Conservation (phyloP, 2,329 filamentous ascomycete genomes). For the Chaetomium olivaceum region DNA sequence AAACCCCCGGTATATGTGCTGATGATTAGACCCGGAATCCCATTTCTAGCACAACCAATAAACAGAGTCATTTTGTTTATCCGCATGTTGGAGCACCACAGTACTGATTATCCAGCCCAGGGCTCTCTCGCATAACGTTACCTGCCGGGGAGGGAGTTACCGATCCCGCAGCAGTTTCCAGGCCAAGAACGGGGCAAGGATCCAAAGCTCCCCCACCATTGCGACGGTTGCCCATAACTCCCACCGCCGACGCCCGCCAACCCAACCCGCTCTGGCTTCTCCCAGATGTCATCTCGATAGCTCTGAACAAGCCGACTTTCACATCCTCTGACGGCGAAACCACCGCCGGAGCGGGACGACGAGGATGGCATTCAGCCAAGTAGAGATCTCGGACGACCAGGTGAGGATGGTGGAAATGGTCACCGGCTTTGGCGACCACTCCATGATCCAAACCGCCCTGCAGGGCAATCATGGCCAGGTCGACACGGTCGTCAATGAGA, state of each 20-base stretch:
- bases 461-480: constrained; percentile 50
- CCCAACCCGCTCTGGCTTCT: neutral
- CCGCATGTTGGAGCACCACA: neutral
- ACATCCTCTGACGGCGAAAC: constrained; percentile 7
- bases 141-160: neutral
- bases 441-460: constrained; percentile 23
- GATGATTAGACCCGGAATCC: neutral
- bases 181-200: neutral
- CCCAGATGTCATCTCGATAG: constrained; percentile 14
- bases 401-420: constrained; percentile 17
- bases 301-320: neutral
- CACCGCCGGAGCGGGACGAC: neutral
- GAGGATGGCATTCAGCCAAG: constrained; percentile 23
- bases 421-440: constrained; percentile 16
- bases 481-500: constrained; percentile 53
- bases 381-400: neutral
- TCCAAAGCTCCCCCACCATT: neutral
- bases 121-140: neutral
- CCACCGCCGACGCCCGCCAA: neutral
- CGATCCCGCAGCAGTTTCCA: neutral
- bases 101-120: neutral
- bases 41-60: neutral
- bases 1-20: neutral
- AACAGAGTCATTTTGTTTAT: neutral
- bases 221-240: neutral